Evolutionary conservation across 352 stramenopile species (phyloP).

Genomic region (Phytophthora pluvialis): DNA sequence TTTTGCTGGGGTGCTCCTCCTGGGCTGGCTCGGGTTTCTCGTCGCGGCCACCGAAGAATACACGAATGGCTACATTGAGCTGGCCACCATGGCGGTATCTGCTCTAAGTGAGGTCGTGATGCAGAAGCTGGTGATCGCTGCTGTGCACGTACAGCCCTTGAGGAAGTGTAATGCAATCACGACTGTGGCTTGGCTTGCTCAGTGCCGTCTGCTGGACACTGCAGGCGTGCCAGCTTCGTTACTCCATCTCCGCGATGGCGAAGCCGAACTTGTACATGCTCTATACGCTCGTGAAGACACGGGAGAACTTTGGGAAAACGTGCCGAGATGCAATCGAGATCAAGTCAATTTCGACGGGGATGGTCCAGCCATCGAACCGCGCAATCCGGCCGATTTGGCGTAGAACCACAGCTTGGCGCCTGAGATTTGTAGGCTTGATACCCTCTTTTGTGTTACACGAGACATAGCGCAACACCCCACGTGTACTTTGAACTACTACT

Average conservation of each 20-base stretch:
- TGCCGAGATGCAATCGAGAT: no score
- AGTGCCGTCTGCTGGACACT: background rate
- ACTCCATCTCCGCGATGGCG: background rate
- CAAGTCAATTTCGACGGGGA: no score
- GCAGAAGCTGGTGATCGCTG: background rate
- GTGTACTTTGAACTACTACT: no score
- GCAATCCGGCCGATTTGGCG: no score
- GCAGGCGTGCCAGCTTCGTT: background rate
- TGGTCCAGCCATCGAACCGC: no score
- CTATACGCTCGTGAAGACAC: no score
- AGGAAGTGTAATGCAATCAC: background rate
- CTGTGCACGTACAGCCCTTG: background rate
- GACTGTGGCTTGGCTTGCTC: background rate
- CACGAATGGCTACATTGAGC: background rate
- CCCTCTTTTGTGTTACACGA: no score
- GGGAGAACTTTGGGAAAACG: no score
- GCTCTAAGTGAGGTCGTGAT: background rate
- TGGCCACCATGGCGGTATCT: background rate
- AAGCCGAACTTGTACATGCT: background rate
- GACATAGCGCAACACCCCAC: no score
- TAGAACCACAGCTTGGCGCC: no score
- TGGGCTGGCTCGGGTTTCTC: background rate
- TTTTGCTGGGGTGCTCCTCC: background rate
- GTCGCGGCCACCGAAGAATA: background rate
- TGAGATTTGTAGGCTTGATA: no score